A percentile compares a stretch with the other conserved stretches of the same genome.
Conservation (phyloP, 1,139 yeast species). For the Kodamaea sp. region DNA sequence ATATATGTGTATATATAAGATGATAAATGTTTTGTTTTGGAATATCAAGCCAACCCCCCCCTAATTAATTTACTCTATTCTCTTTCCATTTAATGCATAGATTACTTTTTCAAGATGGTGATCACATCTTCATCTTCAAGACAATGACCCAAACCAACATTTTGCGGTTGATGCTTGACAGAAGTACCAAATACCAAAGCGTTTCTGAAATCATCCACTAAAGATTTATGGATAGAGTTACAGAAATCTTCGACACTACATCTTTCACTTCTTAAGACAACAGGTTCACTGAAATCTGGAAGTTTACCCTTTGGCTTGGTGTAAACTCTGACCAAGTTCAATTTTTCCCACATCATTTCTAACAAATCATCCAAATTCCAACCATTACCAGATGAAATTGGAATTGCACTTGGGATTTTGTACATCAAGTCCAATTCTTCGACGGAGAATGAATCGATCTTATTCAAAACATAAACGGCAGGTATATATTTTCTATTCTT, state of each 20-base stretch:
- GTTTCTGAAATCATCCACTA: constrained; percentile 88
- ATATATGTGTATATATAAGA: no score
- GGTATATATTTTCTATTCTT: constrained; percentile 91
- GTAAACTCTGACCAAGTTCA: constrained; percentile 88
- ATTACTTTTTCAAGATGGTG: constrained; percentile 76
- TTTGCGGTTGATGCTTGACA: constrained; percentile 98
- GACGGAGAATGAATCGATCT: constrained; percentile 89
- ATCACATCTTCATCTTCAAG: constrained; percentile 96
- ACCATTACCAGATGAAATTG: constrained; percentile 90
- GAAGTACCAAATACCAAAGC: constrained; percentile 90
- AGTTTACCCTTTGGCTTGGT: constrained; percentile 93
- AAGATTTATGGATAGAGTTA: constrained; percentile 90
- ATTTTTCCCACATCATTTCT: constrained; percentile 91
- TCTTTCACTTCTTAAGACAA: constrained; percentile 77
- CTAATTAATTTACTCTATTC: background rate
- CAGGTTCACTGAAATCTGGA: constrained; percentile 95
- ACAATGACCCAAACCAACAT: constrained; percentile 79
- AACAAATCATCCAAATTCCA: constrained; percentile 96
- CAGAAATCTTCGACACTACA: constrained; percentile 94
- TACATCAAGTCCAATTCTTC: constrained; percentile 88
- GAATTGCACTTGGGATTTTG: constrained; percentile 94
- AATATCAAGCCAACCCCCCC: background rate
- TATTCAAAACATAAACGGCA: constrained; percentile 88
- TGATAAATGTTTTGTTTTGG: background rate
- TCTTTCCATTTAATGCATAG: background rate